Conservation (phyloP, 2,329 filamentous ascomycete species). For the Pseudopithomyces chartarum region DNA sequence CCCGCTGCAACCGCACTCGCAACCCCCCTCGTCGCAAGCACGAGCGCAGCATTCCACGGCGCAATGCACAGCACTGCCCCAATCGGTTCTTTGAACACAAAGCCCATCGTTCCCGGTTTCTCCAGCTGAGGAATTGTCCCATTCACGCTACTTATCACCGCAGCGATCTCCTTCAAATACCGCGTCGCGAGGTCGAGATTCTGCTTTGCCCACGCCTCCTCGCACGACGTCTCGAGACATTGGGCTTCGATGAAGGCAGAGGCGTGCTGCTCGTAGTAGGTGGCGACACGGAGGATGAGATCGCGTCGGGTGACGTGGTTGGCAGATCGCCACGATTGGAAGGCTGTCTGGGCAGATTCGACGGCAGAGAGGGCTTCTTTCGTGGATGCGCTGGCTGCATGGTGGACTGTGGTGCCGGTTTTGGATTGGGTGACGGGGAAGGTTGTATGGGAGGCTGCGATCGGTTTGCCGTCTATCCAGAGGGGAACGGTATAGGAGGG, state of each 20-base stretch:
- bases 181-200: slow-evolving; percentile 34
- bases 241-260: slow-evolving; percentile 29
- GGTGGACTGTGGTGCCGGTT: slow-evolving; percentile 27
- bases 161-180: slow-evolving; percentile 30
- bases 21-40: slow-evolving; percentile 24
- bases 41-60: slow-evolving; percentile 28
- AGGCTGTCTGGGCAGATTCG: slow-evolving; percentile 32
- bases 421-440: slow-evolving; percentile 27
- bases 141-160: slow-evolving; percentile 16
- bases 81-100: slow-evolving; percentile 38
- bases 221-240: slow-evolving; percentile 37
- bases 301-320: slow-evolving; percentile 29
- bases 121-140: slow-evolving; percentile 32
- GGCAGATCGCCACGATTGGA: slow-evolving; percentile 34
- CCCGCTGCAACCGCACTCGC: slow-evolving; percentile 33
- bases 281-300: slow-evolving; percentile 32
- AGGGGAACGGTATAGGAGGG: slow-evolving; percentile 27
- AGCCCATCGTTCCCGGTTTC: slow-evolving; percentile 32
- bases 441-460: slow-evolving; percentile 16
- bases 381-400: slow-evolving; percentile 26
- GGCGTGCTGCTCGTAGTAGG: slow-evolving; percentile 30
- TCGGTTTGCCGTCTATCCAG: slow-evolving; percentile 30
- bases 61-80: slow-evolving; percentile 28
- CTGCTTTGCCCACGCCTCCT: slow-evolving; percentile 46
- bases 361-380: slow-evolving; percentile 24